These are phyloP conservation scores for Scutellaria baicalensis DNA, from an alignment of 257 asterid species.

Conservation along the genomic window DNA sequence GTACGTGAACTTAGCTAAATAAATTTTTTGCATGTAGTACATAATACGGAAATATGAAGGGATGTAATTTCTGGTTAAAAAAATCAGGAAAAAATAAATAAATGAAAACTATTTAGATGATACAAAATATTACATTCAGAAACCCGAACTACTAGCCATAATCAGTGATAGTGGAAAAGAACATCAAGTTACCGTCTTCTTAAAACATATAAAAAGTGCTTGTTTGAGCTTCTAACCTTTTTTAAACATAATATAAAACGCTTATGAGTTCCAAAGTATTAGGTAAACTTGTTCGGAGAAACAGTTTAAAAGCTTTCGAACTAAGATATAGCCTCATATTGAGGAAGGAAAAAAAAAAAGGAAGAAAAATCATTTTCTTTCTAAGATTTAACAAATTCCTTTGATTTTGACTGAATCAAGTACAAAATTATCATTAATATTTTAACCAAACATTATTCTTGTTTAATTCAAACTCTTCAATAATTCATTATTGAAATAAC, in stretches of 20 bases:
- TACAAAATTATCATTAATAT: not conserved
- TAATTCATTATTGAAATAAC: not conserved
- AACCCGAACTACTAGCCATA: not conserved
- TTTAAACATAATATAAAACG: not conserved
- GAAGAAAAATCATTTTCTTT: not conserved
- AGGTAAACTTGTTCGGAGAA: not conserved
- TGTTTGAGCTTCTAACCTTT: not conserved
- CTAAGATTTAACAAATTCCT: not conserved
- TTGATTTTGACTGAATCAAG: not conserved
- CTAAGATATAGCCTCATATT: not conserved
- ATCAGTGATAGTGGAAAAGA: not conserved
- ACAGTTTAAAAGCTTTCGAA: not conserved
- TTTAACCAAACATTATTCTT: not conserved
- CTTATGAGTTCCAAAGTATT: not conserved
- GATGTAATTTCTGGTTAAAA: not conserved
- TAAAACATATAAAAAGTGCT: not conserved
- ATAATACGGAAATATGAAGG: not conserved
- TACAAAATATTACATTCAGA: not conserved
- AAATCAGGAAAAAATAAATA: not conserved
- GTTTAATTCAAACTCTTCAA: not conserved
- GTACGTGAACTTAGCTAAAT: no score
- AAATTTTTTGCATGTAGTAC: no score
- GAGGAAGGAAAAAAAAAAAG: not conserved
- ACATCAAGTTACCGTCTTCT: not conserved
- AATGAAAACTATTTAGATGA: not conserved